Conservation (phyloP, 306 rosid species). For the Biancaea sappan region DNA sequence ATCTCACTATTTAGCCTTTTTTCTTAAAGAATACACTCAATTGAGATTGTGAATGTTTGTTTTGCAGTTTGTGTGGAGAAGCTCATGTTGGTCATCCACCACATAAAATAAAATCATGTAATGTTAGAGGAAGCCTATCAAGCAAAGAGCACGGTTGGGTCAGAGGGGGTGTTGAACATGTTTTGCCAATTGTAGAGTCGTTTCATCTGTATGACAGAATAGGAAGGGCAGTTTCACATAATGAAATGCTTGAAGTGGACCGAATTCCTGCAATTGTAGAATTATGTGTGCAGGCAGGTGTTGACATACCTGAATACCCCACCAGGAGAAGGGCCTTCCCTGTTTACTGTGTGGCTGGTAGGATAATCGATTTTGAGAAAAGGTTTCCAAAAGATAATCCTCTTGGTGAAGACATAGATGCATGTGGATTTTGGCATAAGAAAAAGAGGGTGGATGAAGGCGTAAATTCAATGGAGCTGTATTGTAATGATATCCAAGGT, state of each 20-base stretch:
- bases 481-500: slow-evolving; percentile 58
- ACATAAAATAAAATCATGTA: slow-evolving; percentile 68
- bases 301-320: slow-evolving; percentile 61
- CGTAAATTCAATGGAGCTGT: slow-evolving; percentile 32
- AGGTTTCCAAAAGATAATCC: slow-evolving; percentile 55
- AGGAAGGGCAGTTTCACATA: slow-evolving; percentile 75
- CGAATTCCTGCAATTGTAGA: slow-evolving; percentile 71
- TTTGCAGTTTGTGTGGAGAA: slow-evolving; percentile 62
- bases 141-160: slow-evolving; percentile 72
- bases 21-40: neutral
- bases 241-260: slow-evolving; percentile 67
- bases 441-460: slow-evolving; percentile 33
- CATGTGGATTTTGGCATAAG: slow-evolving; percentile 55
- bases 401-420: slow-evolving; percentile 48
- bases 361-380: slow-evolving; percentile 68
- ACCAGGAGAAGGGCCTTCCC: slow-evolving; percentile 72
- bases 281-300: slow-evolving; percentile 73
- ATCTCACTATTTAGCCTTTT: neutral
- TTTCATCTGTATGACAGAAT: slow-evolving; percentile 69
- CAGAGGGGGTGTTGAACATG: slow-evolving; percentile 57
- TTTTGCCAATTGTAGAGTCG: slow-evolving; percentile 61
- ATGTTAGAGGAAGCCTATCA: slow-evolving; percentile 60
- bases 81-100: slow-evolving; percentile 76
- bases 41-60: slow-evolving; percentile 22
- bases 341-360: slow-evolving; percentile 63